A percentile compares a stretch with the other conserved stretches of the same genome.
Evolutionary conservation across 192 early-diverging fungal species (phyloP).

Genomic region (Mortierella antarctica): DNA sequence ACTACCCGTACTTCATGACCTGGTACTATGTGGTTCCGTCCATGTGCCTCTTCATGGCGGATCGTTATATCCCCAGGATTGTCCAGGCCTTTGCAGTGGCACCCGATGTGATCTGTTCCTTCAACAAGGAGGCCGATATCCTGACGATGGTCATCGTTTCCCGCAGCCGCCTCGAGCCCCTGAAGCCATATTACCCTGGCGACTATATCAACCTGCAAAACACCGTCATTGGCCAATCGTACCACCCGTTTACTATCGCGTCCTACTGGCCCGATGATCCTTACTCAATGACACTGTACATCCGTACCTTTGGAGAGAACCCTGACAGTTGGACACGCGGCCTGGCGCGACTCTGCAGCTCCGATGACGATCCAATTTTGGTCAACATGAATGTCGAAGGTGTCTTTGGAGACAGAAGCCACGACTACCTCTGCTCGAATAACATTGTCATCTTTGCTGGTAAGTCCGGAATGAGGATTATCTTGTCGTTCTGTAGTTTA

Average conservation of each 20-base stretch:
- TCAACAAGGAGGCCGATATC: constrained; percentile 45
- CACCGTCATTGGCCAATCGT: constrained; percentile 21
- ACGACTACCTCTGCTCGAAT: constrained; percentile 25
- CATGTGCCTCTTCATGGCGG: constrained; percentile 38
- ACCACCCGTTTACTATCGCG: constrained; percentile 46
- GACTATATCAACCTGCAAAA: constrained; percentile 46
- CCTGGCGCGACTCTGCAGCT: constrained; percentile 19
- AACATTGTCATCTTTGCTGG: constrained; percentile 45
- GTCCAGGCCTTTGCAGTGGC: constrained; percentile 29
- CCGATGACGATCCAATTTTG: background rate
- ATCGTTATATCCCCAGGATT: constrained; percentile 40
- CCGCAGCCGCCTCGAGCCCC: constrained; percentile 19
- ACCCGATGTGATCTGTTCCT: constrained; percentile 17
- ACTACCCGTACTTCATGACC: constrained; percentile 44
- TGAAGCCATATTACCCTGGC: constrained; percentile 46
- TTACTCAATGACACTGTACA: constrained; percentile 46
- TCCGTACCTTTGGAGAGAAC: constrained; percentile 39
- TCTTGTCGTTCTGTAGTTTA: background rate
- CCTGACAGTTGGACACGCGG: constrained; percentile 33
- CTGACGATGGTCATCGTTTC: constrained; percentile 25
- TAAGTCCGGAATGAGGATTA: background rate
- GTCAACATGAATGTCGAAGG: constrained; percentile 33
- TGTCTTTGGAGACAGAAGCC: constrained; percentile 39
- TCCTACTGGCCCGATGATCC: constrained; percentile 51
- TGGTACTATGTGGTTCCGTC: constrained; percentile 50